phyloP scores from a whole-genome alignment of 2,329 filamentous ascomycete genomes.

The Tolypocladium tundrense region DNA sequence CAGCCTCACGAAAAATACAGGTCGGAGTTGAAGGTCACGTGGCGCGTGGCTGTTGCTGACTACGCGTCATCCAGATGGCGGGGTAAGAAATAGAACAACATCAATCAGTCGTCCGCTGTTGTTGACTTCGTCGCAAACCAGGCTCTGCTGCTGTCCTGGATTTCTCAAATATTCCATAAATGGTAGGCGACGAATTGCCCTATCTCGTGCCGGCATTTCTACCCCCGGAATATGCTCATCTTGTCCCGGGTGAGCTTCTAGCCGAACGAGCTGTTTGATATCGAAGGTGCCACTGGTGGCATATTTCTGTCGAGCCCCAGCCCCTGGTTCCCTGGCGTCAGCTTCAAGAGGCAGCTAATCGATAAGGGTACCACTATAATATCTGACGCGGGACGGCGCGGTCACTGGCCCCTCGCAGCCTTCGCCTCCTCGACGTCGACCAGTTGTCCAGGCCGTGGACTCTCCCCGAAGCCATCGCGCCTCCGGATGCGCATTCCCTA shows the following conservation, averaged over 20 bases:
- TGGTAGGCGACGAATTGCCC: no score
- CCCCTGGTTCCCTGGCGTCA: not conserved
- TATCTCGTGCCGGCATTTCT: no score
- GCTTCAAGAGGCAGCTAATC: not conserved
- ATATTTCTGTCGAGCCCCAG: not conserved
- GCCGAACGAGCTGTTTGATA: not conserved
- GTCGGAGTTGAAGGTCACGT: not conserved
- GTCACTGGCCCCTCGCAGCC: not conserved
- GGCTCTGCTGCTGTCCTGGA: not conserved
- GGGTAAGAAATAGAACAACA: not conserved
- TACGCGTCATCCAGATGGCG: not conserved
- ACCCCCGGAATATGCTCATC: no score
- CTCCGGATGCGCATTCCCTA: not conserved
- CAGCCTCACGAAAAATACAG: not conserved
- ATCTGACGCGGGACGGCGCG: not conserved
- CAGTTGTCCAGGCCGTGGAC: not conserved
- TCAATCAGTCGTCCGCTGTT: not conserved
- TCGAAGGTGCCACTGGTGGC: constrained; percentile 6
- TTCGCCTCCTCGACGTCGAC: not conserved
- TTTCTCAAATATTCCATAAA: not conserved
- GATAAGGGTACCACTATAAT: not conserved
- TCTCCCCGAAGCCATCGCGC: not conserved
- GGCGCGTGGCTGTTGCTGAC: not conserved
- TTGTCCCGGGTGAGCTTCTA: not conserved
- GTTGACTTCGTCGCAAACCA: no score